These are phyloP conservation scores for Pseudopyrenochaeta lycopersici DNA, from an alignment of 2,329 filamentous ascomycete species.

Conservation along the genomic window DNA sequence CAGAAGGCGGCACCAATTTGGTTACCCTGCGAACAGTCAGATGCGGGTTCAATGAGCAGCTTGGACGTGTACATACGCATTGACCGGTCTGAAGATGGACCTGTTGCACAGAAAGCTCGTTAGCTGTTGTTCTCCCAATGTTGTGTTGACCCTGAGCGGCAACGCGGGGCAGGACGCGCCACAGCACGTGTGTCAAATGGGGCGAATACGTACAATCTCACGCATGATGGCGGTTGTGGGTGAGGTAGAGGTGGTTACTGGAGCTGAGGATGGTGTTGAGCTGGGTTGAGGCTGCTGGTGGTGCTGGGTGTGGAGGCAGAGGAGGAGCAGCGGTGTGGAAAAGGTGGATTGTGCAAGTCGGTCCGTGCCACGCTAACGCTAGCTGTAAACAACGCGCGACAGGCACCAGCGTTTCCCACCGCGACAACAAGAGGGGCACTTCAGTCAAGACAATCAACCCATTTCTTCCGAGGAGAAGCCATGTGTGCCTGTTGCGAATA, in stretches of 20 bases:
- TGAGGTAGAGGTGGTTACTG: constrained; percentile 32
- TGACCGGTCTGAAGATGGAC: constrained; percentile 99
- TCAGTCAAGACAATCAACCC: not conserved
- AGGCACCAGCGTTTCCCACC: constrained; percentile 21
- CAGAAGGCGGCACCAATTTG: constrained; percentile 99
- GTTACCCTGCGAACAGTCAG: constrained; percentile 78
- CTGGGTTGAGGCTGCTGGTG: constrained; percentile 37
- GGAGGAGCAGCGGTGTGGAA: constrained; percentile 42
- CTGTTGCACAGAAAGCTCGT: constrained; percentile 66
- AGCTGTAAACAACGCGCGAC: constrained; percentile 27
- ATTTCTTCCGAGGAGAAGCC: too few species aligned
- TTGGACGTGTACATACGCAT: constrained; percentile 75
- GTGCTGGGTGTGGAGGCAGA: constrained; percentile 42
- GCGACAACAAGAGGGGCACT: not conserved
- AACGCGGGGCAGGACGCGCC: constrained; percentile 55
- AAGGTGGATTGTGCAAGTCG: constrained; percentile 31
- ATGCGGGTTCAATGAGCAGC: constrained; percentile 14
- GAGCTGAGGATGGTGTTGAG: constrained; percentile 44
- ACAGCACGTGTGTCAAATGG: constrained; percentile 52
- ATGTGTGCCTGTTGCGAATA: too few species aligned
- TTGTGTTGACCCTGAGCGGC: constrained; percentile 48
- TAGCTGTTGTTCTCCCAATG: constrained; percentile 64
- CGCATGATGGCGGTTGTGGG: constrained; percentile 63
- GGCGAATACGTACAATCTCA: constrained; percentile 69
- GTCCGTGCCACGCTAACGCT: constrained; percentile 28